Conservation (phyloP, 345 rosid species). For the Xanthoceras sorbifolium region DNA sequence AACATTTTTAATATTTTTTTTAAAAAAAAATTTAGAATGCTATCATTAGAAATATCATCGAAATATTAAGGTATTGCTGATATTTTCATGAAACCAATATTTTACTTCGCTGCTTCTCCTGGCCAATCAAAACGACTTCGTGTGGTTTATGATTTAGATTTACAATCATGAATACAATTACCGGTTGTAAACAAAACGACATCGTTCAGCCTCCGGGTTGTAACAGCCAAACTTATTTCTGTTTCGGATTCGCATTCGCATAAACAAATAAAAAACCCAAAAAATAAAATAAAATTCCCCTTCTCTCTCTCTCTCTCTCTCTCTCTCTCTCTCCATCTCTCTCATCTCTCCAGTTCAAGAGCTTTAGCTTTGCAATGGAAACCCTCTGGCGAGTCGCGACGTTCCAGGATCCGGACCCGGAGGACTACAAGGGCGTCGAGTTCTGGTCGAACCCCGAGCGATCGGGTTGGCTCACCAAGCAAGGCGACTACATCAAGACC, state of each 20-base stretch:
- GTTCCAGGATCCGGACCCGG: conserved; percentile 67
- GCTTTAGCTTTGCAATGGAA: conserved; percentile 43
- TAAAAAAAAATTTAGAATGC: no score
- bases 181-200: neutral
- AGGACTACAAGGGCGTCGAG: conserved; percentile 62
- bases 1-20: no score
- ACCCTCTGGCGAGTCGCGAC: conserved; percentile 67
- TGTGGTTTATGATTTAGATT: neutral
- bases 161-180: no score
- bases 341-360: neutral
- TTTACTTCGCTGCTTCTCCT: no score
- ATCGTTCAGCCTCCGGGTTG: neutral
- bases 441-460: conserved; percentile 80
- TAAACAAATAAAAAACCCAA: neutral
- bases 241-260: neutral
- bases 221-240: neutral
- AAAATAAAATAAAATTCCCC: neutral
- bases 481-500: conserved; percentile 81
- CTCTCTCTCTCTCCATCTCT: neutral
- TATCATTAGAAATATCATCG: no score
- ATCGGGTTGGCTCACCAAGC: conserved; percentile 75
- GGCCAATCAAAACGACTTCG: neutral
- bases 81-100: no score
- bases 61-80: no score
- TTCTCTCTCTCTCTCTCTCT: neutral